These are phyloP conservation scores for Cladophialophora exuberans DNA, from an alignment of 2,329 filamentous ascomycete species.

Conservation along the genomic window DNA sequence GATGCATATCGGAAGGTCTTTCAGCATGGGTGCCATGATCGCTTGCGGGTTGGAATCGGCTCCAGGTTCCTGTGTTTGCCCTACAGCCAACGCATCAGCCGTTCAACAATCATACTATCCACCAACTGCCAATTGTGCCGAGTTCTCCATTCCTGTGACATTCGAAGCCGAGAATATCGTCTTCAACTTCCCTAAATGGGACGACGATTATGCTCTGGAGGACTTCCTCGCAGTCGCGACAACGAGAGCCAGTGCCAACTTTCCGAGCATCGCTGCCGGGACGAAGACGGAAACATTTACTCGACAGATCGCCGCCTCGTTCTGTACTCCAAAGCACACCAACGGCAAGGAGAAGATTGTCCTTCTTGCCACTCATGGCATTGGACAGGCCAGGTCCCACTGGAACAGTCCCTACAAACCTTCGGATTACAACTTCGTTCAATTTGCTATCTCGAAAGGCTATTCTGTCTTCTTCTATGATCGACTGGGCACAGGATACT, in stretches of 20 bases:
- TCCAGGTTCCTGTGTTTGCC: constrained; percentile 16
- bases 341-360: constrained; percentile 38
- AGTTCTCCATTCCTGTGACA: constrained; percentile 18
- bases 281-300: constrained; percentile 18
- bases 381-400: constrained; percentile 37
- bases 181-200: constrained; percentile 19
- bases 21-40: not conserved
- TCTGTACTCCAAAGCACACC: constrained; percentile 23
- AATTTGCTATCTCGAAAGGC: constrained; percentile 35
- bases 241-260: constrained; percentile 10
- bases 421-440: constrained; percentile 37
- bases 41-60: constrained; percentile 13
- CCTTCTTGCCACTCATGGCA: constrained; percentile 39
- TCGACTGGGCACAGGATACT: constrained; percentile 35
- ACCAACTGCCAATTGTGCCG: constrained; percentile 4
- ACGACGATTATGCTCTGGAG: constrained; percentile 14
- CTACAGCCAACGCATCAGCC: constrained; percentile 7
- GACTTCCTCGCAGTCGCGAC: constrained; percentile 19
- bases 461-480: constrained; percentile 40
- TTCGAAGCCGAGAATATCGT: constrained; percentile 12
- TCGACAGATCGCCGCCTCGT: constrained; percentile 25
- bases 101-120: constrained; percentile 16
- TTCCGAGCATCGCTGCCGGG: constrained; percentile 4
- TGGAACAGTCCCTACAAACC: constrained; percentile 35
- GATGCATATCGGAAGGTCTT: constrained; percentile 1